These are phyloP conservation scores for Kluyveromyces aestuarii DNA, from an alignment of 805 yeast genomes.

Conservation along the genomic window DNA sequence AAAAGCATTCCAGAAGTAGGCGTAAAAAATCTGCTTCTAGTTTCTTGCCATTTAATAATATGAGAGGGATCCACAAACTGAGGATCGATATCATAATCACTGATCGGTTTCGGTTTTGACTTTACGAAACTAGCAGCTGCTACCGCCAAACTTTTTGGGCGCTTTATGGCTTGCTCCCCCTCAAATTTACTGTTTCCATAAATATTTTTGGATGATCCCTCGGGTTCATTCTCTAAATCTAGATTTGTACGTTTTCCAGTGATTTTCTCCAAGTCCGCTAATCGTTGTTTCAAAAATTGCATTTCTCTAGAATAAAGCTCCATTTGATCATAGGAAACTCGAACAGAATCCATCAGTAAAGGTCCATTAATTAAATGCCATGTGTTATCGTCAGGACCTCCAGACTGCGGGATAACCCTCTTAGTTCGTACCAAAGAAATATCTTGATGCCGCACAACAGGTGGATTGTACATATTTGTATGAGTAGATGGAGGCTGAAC, in stretches of 20 bases:
- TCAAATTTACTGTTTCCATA: neutral
- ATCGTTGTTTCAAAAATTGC: constrained; percentile 19
- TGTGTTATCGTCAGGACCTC: neutral
- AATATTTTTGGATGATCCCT: neutral
- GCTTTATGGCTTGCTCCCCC: neutral
- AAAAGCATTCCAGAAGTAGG: neutral
- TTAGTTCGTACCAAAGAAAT: neutral
- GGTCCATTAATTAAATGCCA: constrained; percentile 27
- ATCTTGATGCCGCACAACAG: neutral
- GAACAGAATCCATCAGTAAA: constrained; percentile 20
- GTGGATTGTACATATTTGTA: too few species aligned
- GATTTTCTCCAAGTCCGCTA: constrained; percentile 23
- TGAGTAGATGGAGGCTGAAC: neutral
- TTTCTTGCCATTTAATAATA: neutral
- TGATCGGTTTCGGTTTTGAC: neutral
- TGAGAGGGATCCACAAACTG: neutral
- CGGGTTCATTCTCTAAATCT: constrained; percentile 4
- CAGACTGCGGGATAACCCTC: neutral
- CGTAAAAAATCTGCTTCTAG: neutral
- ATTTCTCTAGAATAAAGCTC: constrained; percentile 21
- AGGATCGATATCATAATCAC: neutral
- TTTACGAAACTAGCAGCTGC: neutral
- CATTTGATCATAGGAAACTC: constrained; percentile 17
- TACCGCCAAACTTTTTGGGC: neutral
- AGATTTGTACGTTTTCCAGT: constrained; percentile 19